Evolutionary conservation across 768 basidiomycete species (phyloP), one percentile per base, ranked within the genome.

Genomic region (Lanmaoa pseudosensibilis): DNA sequence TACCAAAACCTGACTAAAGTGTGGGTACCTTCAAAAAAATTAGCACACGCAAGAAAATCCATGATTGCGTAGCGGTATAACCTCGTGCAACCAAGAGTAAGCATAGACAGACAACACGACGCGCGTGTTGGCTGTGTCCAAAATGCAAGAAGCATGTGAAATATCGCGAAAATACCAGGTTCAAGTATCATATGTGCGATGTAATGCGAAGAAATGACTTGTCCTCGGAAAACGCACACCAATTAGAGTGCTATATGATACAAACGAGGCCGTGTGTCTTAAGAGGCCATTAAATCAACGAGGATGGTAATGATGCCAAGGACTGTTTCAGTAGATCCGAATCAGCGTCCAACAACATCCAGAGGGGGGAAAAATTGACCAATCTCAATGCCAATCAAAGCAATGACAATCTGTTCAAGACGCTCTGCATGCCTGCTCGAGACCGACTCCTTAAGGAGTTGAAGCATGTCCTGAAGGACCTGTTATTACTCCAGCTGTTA

Each of bases 381-480:
- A 54, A 94, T 94, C 73, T 93, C 92, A 50, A 95, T 88, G 39
- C 76, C 94, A 68, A 97, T 96, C 54, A 97, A 78, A 48, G 84
- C 86, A 59, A 97, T 96, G 60, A 97, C 90, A 55, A 97, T 93
- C 69, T 92, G 90, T 71, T 97, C 94, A 9, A 97, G 80, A 25
- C 92, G 83, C 72, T 97, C 94, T 1, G 92, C 85, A 66, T 97
- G 93, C 64, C 86, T 85, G 61, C 87, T 93, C 27, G 92, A 92
- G 25, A 96, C 94, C 12, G 92, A 91, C 73, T 97, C 95, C 73
- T 98, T 98, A 50, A 98, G 77, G 50, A 98, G 82, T 67, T 94
- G 89, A 12, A 98, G 83, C 91, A 98, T 96, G 71, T 98, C 95
- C 79, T 98, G 95, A 36, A 98, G 75, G 49, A 98, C 91, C 92